These are phyloP conservation scores for Pinus albicaulis DNA, from an alignment of 75 land plant genomes.

Conservation along the genomic window DNA sequence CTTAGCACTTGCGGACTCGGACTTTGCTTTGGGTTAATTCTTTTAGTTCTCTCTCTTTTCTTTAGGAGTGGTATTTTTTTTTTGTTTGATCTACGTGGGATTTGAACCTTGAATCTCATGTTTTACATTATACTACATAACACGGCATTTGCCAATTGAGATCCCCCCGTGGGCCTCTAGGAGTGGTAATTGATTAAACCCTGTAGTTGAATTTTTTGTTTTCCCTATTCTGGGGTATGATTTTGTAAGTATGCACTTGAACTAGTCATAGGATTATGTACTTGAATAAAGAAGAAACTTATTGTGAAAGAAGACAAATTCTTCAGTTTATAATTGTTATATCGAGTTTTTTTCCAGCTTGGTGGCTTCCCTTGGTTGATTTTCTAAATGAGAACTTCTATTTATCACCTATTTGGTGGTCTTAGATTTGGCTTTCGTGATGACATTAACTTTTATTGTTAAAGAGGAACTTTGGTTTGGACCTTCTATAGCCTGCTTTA, in stretches of 20 bases:
- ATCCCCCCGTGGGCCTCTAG: no score
- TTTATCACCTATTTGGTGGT: neutral
- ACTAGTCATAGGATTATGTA: neutral
- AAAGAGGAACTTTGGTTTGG: no score
- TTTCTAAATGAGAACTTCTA: neutral
- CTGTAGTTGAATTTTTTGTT: neutral
- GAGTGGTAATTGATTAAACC: neutral
- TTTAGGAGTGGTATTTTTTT: neutral
- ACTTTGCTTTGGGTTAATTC: no score
- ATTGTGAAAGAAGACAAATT: neutral
- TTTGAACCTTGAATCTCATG: no score
- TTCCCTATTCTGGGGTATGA: neutral
- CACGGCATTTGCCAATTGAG: no score
- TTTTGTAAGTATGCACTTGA: neutral
- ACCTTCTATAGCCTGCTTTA: neutral
- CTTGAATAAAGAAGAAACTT: neutral
- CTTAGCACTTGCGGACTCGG: neutral
- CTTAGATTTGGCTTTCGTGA: neutral
- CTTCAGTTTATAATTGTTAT: neutral
- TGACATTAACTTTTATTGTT: no score
- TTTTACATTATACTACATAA: no score
- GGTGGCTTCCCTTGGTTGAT: neutral
- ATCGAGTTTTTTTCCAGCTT: neutral
- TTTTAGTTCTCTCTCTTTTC: neutral
- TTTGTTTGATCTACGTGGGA: no score